phyloP scores from a whole-genome alignment of 148 eudicot genomes.

The Polygonum aviculare region DNA sequence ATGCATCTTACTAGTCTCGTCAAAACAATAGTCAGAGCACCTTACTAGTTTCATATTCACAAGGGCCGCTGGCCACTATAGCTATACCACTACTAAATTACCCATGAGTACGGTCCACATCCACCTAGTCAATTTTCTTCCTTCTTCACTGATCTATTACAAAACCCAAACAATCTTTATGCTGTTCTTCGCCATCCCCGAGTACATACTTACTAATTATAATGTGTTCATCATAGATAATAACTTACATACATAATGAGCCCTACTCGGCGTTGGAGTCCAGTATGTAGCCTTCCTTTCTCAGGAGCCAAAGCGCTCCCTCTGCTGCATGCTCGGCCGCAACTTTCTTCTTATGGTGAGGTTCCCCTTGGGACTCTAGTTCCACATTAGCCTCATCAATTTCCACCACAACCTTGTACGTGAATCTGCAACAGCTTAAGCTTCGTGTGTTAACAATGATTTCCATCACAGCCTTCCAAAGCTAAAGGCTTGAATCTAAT shows the following conservation, averaged over 20 bases:
- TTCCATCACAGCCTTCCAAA: too few species aligned
- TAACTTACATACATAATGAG: too few species aligned
- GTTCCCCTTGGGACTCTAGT: conserved; percentile 48
- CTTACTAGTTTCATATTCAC: background rate
- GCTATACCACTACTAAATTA: background rate
- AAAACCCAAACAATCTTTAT: background rate
- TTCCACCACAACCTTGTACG: conserved; percentile 45
- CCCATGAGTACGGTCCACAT: background rate
- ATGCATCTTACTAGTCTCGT: background rate
- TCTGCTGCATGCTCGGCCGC: conserved; percentile 79
- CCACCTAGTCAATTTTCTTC: background rate
- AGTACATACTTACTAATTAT: too few species aligned
- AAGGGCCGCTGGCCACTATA: background rate
- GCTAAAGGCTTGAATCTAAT: too few species aligned
- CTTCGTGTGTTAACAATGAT: too few species aligned
- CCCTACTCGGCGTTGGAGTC: background rate
- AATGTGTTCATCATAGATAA: too few species aligned
- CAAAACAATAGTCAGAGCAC: background rate
- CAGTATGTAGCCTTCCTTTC: conserved; percentile 38
- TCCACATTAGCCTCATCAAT: conserved; percentile 34
- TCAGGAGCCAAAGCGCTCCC: conserved; percentile 68
- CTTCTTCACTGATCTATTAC: background rate
- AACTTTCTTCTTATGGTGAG: conserved; percentile 54
- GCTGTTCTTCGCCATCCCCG: too few species aligned
- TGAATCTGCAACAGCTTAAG: conserved; percentile 38